These are phyloP conservation scores for Pyrus bretschneideri DNA, from an alignment of 306 rosid genomes.

Conservation along the genomic window DNA sequence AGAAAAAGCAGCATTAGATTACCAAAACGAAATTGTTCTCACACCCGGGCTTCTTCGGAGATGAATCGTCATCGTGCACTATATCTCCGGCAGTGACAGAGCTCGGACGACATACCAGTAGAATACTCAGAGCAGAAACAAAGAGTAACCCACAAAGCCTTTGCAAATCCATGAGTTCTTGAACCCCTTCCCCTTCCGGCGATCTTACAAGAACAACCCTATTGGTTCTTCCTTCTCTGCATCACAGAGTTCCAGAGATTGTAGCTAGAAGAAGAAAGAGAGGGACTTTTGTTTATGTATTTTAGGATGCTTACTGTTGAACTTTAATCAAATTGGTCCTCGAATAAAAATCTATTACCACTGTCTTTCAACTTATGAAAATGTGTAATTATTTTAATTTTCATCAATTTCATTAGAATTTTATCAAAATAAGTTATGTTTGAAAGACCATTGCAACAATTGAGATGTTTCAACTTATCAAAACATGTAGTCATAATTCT, in stretches of 20 bases:
- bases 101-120: conserved; percentile 29
- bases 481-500: rapidly evolving
- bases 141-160: conserved; percentile 26
- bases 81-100: conserved; percentile 64
- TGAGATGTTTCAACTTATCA: no score
- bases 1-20: conserved; percentile 11
- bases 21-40: conserved; percentile 85
- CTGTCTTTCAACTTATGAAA: no score
- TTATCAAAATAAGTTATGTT: no score
- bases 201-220: conserved; percentile 25
- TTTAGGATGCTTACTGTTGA: no score
- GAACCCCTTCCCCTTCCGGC: conserved; percentile 3
- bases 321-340: no score
- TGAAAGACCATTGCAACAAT: no score
- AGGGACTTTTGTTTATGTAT: no score
- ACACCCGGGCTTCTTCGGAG: conserved; percentile 94
- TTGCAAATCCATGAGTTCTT: conserved; percentile 46
- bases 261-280: neutral
- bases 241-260: conserved; percentile 24
- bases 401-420: no score
- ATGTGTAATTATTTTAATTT: no score
- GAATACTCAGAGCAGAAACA: conserved; percentile 23
- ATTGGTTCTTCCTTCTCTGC: conserved; percentile 28
- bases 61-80: conserved; percentile 60
- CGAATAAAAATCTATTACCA: no score